Conservation (phyloP, 208 protist species). For the Leishmania arabica region DNA sequence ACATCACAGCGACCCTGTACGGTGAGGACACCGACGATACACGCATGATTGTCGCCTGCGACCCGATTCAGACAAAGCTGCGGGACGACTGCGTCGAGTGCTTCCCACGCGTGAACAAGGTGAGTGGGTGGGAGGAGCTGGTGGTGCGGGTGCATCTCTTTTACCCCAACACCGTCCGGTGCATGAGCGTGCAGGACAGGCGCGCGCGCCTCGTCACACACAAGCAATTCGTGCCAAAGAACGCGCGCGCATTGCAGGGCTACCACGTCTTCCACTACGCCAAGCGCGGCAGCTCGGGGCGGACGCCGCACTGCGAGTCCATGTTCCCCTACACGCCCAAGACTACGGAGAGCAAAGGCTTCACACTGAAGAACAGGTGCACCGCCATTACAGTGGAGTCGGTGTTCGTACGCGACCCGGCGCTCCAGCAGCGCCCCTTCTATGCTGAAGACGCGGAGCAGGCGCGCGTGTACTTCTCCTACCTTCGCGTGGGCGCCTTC, state of each 20-base stretch:
- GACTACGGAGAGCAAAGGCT: background rate
- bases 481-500: slow-evolving; percentile 10
- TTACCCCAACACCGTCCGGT: slow-evolving; percentile 16
- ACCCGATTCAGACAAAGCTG: slow-evolving; percentile 18
- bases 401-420: slow-evolving; percentile 20
- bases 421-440: slow-evolving; percentile 11
- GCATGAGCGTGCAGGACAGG: slow-evolving; percentile 13
- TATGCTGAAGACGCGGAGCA: slow-evolving; percentile 24
- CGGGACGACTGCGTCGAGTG: slow-evolving; percentile 29
- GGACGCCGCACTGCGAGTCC: background rate
- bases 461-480: slow-evolving; percentile 19
- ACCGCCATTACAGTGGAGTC: slow-evolving; percentile 25
- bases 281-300: background rate
- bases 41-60: slow-evolving; percentile 23
- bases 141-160: slow-evolving; percentile 23
- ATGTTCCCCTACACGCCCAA: slow-evolving; percentile 25
- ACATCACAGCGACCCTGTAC: background rate
- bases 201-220: slow-evolving; percentile 24
- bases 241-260: slow-evolving; percentile 10
- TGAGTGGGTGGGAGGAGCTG: background rate
- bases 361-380: background rate
- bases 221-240: slow-evolving; percentile 17
- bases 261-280: slow-evolving; percentile 9
- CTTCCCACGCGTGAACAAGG: slow-evolving; percentile 8
- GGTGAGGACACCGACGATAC: background rate